Conservation (phyloP, 768 basidiomycete genomes). For the Chalciporus pseudorubinellus region DNA sequence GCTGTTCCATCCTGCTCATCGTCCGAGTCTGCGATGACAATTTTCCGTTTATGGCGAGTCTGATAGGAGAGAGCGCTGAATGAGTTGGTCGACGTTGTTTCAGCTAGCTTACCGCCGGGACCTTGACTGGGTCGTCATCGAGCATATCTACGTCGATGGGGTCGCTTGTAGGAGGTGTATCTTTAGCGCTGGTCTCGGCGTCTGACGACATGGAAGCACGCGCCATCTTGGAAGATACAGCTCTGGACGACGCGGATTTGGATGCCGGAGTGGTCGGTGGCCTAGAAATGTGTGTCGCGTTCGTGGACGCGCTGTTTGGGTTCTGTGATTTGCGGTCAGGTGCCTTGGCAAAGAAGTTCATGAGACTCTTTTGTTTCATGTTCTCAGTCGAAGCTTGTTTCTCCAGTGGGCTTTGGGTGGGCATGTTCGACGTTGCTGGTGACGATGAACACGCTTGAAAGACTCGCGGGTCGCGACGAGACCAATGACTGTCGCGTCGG, state of each 20-base stretch:
- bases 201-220: slow-evolving; percentile 46
- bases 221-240: slow-evolving; percentile 40
- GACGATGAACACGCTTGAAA: background rate
- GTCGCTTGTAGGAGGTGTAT: slow-evolving; percentile 78
- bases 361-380: slow-evolving; percentile 72
- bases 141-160: slow-evolving; percentile 75
- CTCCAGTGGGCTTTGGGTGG: slow-evolving; percentile 25
- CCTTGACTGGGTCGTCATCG: slow-evolving; percentile 46
- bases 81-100: background rate
- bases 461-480: background rate
- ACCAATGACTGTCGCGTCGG: slow-evolving; percentile 17
- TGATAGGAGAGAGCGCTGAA: slow-evolving; percentile 13
- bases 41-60: slow-evolving; percentile 62
- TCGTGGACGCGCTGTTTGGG: slow-evolving; percentile 5
- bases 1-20: slow-evolving; percentile 43
- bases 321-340: slow-evolving; percentile 18
- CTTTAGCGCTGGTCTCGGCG: slow-evolving; percentile 42
- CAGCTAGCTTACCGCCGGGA: slow-evolving; percentile 32
- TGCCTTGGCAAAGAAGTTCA: slow-evolving; percentile 58
- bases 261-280: slow-evolving; percentile 40
- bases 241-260: slow-evolving; percentile 29
- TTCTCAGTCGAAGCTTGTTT: slow-evolving; percentile 41
- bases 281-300: slow-evolving; percentile 23
- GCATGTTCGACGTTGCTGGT: slow-evolving; percentile 15
- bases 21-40: slow-evolving; percentile 67